phyloP scores from a whole-genome alignment of 495 filamentous ascomycete species.

The Evernia prunastri region DNA sequence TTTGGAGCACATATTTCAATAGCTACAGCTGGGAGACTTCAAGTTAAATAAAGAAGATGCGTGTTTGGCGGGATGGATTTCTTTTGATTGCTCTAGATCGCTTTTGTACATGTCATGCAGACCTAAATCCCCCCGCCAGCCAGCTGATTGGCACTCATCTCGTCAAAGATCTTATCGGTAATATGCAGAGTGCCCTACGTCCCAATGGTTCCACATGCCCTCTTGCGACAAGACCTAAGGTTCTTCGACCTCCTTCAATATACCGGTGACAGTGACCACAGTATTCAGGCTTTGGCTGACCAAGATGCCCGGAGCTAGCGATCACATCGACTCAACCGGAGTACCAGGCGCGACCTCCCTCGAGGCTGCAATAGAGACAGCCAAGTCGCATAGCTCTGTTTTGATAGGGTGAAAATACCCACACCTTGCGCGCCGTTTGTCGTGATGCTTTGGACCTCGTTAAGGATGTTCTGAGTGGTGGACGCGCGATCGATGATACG shows the following conservation, averaged over 20 bases:
- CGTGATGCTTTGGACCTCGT: neutral
- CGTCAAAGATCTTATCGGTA: neutral
- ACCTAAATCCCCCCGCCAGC: conserved; percentile 1
- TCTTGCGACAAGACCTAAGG: conserved; percentile 16
- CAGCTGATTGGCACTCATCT: neutral
- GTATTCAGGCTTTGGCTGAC: conserved; percentile 6
- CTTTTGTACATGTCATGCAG: neutral
- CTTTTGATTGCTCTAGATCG: neutral
- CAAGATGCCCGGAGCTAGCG: neutral
- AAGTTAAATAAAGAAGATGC: conserved; percentile 26
- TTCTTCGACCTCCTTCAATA: conserved; percentile 21
- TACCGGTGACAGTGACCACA: conserved; percentile 14
- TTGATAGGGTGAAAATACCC: neutral
- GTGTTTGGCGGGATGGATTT: neutral
- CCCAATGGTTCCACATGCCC: neutral
- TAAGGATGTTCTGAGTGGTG: neutral
- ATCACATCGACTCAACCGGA: neutral
- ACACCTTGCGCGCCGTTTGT: conserved; percentile 9
- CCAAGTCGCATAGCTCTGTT: conserved; percentile 2
- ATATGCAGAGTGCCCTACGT: conserved; percentile 5
- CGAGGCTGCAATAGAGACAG: conserved; percentile 3
- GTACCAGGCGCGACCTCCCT: conserved; percentile 13
- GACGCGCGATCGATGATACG: conserved; percentile 6
- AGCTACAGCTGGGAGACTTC: conserved; percentile 39
- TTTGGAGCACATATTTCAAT: conserved; percentile 35